Evolutionary conservation across 176 grass and related monocot species (phyloP).

Genomic region (Raddia guianensis): DNA sequence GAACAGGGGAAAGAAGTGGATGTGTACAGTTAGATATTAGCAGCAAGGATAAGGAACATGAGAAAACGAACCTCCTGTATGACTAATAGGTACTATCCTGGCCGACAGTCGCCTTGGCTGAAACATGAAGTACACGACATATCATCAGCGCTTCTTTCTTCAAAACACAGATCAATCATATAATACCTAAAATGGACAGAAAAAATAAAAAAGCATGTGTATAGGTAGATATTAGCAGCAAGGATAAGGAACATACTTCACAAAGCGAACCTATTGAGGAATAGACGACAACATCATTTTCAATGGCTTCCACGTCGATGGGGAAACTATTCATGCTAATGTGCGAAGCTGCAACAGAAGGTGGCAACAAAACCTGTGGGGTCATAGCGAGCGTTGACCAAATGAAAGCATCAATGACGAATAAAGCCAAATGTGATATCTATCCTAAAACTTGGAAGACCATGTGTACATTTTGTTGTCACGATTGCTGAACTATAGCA

Average conservation of each 20-base stretch:
- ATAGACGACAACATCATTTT: constrained; percentile 72
- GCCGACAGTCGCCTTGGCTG: too few species aligned
- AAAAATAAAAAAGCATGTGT: neutral
- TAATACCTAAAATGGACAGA: too few species aligned
- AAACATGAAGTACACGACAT: too few species aligned
- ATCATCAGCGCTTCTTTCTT: too few species aligned
- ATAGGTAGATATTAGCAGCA: constrained; percentile 31
- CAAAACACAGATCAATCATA: too few species aligned
- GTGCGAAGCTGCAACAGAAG: constrained; percentile 7
- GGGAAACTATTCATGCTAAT: constrained; percentile 47
- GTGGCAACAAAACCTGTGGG: constrained; percentile 19
- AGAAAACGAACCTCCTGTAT: constrained; percentile 40
- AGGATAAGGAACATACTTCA: constrained; percentile 51
- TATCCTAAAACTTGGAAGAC: too few species aligned
- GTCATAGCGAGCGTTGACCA: neutral
- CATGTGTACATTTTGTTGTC: too few species aligned
- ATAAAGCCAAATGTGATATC: too few species aligned
- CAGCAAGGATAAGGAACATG: constrained; percentile 45
- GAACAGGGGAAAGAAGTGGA: too few species aligned
- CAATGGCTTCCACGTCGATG: constrained; percentile 59
- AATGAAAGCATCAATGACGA: too few species aligned
- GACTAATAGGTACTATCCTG: too few species aligned
- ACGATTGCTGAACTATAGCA: too few species aligned
- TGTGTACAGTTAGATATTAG: constrained; percentile 12
- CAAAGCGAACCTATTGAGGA: constrained; percentile 45